Base-by-base conservation (phyloP, 1,284 basidiomycete species). In the Apiotrichum gracile region DNA sequence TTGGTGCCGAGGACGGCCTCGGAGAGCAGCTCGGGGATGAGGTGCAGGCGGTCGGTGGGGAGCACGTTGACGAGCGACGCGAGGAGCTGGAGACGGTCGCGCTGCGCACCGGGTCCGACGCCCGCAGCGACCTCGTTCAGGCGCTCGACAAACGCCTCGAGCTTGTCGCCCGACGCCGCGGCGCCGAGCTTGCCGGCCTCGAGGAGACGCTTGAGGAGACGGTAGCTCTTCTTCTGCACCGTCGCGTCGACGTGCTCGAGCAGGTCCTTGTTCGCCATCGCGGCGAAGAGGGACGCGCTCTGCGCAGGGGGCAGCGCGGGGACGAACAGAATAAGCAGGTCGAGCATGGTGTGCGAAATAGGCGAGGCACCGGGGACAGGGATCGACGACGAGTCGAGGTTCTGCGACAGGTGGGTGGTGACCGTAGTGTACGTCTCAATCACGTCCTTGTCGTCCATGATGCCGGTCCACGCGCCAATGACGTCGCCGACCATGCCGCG, bases 1-100 rank as follows among this genome's bases (percentile, higher is more conserved):
- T 98, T 99, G 26, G 93, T 97, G 2, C 91, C 93, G n/a, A 99
- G 78, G 5, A 97, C 88, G 16, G 90, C 91, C 77, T 99, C 96
- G 1, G 94, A 91, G 46, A 98, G 87, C 47, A 98, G 78, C 3
- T 86, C 85, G 3, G 91, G 88, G 45, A 99, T 84, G 47, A 93
- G 76, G 66, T 97, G 88, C 55, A 98, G 77, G 27, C 86, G 81
- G 17, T 84, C 81, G 2, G 82, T 72, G 0, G 88, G 86, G 29
- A 97, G 81, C 25, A 76, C 74, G 5, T 84, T 79, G 19, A 97
- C 80, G n/a, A 98, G 79, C 0, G 81, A 78, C 2, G 84, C 76
- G 39, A 97, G 79, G 2, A 98, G 78, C 52, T 82, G 80, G 57
- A 93, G 84, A 10, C 96, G 86, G 70, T 97, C 93, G 83, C 90